Base-by-base conservation (phyloP, 1,284 basidiomycete genomes). In the Trichosporon ovoides region DNA sequence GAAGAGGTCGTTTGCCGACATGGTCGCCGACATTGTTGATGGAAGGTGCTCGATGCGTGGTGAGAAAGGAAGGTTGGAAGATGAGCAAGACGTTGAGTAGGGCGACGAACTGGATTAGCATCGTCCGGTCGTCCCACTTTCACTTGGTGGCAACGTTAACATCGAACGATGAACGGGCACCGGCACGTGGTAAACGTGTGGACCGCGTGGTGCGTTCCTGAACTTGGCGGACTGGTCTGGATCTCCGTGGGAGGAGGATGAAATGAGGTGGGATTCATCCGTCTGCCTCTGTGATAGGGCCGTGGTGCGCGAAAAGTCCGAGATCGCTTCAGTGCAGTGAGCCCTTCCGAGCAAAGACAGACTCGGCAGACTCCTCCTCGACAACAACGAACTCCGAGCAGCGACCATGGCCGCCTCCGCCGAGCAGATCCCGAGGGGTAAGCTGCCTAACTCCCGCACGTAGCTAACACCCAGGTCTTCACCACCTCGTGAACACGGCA, bases 401-500 rank as follows among this genome's bases (percentile, higher is more conserved):
- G n/a, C 43, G 22, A 48, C 14, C 14, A 46, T 46, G 43, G n/a
- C n/a, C n/a, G n/a, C n/a, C n/a, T 3, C 22, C 14, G n/a, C n/a
- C 43, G 43, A 48, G 4, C 24, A 20, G 40, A n/a, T 48, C 16
- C 43, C 43, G 43, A 48, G 24, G 16, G 43, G 43, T 48, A n/a
- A 9, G 37, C 18, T 12, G 16, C 16, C 18, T 18, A 10, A 9
- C 9, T 6, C 14, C 37, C 7, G 11, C 35, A 13, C 3, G 3
- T 4, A 40, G 38, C 40, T 46, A 24, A 46, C 22, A 5, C 22
- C 10, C 43, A 69, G 71, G 71, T n/a, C 57, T 72, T 3, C 68
- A 69, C 43, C 70, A 74, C 59, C 66, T 74, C 43, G 61, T 65
- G 53, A 43, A 38, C 19, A 58, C 57, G 18, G 51, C 54, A 2